Conservation (phyloP, 2,329 filamentous ascomycete genomes). For the Biscogniauxia mediterranea region DNA sequence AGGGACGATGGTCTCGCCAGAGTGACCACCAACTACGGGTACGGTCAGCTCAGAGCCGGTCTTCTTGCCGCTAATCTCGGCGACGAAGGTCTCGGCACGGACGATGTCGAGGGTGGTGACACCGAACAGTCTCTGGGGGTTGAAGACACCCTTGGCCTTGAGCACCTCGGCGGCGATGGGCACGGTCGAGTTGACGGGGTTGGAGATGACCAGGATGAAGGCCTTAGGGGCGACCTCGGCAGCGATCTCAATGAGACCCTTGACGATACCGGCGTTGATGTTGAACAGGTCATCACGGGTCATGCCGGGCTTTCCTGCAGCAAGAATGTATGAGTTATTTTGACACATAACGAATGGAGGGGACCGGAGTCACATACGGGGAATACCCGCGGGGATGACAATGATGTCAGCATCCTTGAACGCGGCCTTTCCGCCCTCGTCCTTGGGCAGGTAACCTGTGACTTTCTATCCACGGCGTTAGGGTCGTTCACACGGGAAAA, state of each 20-base stretch:
- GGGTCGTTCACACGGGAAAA: conserved; percentile 8
- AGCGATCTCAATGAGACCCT: conserved; percentile 84
- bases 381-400: conserved; percentile 96
- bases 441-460: conserved; percentile 81
- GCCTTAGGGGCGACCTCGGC: conserved; percentile 90
- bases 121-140: conserved; percentile 94
- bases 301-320: conserved; percentile 94
- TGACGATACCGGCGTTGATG: conserved; percentile 98
- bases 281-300: conserved; percentile 99
- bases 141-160: conserved; percentile 89
- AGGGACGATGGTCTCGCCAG: conserved; percentile 95
- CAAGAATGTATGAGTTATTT: conserved; percentile 26
- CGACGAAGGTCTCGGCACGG: conserved; percentile 94
- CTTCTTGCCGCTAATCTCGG: conserved; percentile 77
- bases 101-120: conserved; percentile 98
- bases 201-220: conserved; percentile 95
- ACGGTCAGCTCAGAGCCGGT: conserved; percentile 81
- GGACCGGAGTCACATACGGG: conserved; percentile 61
- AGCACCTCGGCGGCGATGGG: conserved; percentile 96
- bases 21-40: conserved; percentile 95
- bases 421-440: conserved; percentile 81
- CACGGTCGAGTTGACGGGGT: conserved; percentile 98
- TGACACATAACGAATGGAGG: neutral
- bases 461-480: conserved; percentile 62
- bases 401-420: conserved; percentile 94